phyloP scores from a whole-genome alignment of 2,329 filamentous ascomycete genomes.

The Colletotrichum navitas region DNA sequence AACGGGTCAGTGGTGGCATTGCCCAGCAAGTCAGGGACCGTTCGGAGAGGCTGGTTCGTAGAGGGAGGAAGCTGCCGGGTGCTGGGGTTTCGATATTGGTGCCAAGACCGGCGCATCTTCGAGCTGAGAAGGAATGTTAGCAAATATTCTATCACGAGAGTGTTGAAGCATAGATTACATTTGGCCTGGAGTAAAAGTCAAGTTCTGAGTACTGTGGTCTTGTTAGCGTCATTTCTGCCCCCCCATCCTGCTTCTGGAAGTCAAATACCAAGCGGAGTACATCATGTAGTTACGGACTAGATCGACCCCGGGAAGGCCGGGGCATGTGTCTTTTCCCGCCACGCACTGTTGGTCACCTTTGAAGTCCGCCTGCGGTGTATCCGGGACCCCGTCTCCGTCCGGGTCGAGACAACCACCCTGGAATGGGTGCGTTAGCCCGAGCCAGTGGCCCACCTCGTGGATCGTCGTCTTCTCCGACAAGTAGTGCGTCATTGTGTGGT shows the following conservation, averaged over 20 bases:
- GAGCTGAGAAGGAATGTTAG: neutral
- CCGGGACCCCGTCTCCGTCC: constrained; percentile 3
- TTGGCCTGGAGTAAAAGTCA: constrained; percentile 9
- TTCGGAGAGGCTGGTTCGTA: neutral
- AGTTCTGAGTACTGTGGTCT: neutral
- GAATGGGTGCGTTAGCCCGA: constrained; percentile 13
- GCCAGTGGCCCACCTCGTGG: constrained; percentile 16
- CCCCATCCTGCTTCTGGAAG: no score
- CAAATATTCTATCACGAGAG: neutral
- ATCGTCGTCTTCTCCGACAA: neutral
- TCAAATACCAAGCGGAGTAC: neutral
- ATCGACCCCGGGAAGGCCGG: neutral
- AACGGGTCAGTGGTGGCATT: neutral
- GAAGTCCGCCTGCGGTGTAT: neutral
- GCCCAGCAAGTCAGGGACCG: neutral
- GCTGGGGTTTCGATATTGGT: neutral
- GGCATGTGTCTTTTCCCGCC: constrained; percentile 2
- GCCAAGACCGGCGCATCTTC: constrained; percentile 11
- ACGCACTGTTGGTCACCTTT: neutral
- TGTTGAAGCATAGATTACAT: neutral
- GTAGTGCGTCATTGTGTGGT: neutral
- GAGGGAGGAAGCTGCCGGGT: constrained; percentile 3
- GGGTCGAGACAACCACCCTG: neutral
- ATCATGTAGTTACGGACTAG: constrained; percentile 12
- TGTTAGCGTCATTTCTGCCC: neutral